Percentiles rank a stretch among this genome's conserved stretches.
Evolutionary conservation across 2,329 filamentous ascomycete genomes (phyloP).

Genomic region (Talaromyces sp.): DNA sequence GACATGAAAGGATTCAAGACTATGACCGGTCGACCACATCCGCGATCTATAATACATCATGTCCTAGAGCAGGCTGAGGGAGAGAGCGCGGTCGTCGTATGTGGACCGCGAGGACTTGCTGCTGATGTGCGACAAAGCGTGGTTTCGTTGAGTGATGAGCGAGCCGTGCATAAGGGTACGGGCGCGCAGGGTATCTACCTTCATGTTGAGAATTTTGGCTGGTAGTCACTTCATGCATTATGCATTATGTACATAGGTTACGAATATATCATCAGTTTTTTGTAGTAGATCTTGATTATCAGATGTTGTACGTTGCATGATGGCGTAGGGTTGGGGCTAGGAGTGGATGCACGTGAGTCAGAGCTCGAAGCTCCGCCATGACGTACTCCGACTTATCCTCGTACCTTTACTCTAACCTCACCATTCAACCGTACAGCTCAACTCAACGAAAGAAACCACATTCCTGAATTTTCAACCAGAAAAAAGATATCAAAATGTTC

Average conservation of each 20-base stretch:
- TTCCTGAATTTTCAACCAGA: neutral
- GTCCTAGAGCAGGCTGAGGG: conserved; percentile 58
- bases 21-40: conserved; percentile 50
- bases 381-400: conserved; percentile 9
- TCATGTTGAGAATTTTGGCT: conserved; percentile 47
- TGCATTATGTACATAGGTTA: neutral
- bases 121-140: conserved; percentile 55
- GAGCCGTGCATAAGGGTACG: conserved; percentile 64
- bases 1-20: conserved; percentile 18
- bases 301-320: no score
- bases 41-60: conserved; percentile 51
- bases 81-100: conserved; percentile 62
- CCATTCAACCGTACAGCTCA: neutral
- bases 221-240: neutral
- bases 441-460: neutral
- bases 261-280: neutral
- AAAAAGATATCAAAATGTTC: conserved; percentile 4
- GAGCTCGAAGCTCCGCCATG: conserved; percentile 2
- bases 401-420: neutral
- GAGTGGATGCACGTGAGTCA: neutral
- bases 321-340: no score
- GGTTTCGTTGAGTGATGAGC: conserved; percentile 58
- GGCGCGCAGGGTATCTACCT: conserved; percentile 63
- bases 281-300: no score
- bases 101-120: conserved; percentile 55